Percentiles rank a stretch among this genome's conserved stretches.
phyloP scores from a whole-genome alignment of 2,329 filamentous ascomycete species.

The Pseudocercospora fijiensis region DNA sequence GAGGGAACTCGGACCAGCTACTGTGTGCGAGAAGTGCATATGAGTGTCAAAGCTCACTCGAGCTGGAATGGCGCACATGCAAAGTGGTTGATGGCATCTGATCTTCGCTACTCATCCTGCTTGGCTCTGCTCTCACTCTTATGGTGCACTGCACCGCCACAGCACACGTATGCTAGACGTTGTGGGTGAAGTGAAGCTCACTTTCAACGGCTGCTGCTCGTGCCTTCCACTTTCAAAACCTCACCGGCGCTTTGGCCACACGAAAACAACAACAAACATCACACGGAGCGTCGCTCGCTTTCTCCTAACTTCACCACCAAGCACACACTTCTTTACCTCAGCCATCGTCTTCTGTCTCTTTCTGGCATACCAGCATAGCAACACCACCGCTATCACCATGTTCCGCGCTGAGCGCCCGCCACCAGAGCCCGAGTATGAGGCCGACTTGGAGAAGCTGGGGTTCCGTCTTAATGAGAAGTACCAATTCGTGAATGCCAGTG shows the following conservation, averaged over 20 bases:
- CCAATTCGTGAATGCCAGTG: constrained; percentile 23
- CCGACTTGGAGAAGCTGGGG: constrained; percentile 70
- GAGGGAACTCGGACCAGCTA: background rate
- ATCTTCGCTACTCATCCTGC: no score
- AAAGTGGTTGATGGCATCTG: no score
- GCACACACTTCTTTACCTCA: background rate
- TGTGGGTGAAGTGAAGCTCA: background rate
- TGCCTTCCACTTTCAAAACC: constrained; percentile 4
- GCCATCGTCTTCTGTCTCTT: background rate
- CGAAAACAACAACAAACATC: background rate
- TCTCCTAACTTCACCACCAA: background rate
- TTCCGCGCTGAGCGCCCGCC: constrained; percentile 70
- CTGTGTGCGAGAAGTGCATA: background rate
- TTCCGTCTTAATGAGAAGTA: constrained; percentile 40
- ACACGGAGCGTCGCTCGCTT: background rate
- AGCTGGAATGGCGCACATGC: background rate
- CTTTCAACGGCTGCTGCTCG: constrained; percentile 1
- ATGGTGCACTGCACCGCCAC: no score
- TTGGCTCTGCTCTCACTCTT: no score
- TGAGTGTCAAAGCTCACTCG: background rate
- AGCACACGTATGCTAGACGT: background rate
- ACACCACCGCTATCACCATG: constrained; percentile 54
- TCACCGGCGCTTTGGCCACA: constrained; percentile 8
- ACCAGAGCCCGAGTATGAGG: constrained; percentile 65
- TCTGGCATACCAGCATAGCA: background rate